These are phyloP conservation scores for Astragalus glycyphyllos DNA, from an alignment of 306 rosid species.

Conservation along the genomic window DNA sequence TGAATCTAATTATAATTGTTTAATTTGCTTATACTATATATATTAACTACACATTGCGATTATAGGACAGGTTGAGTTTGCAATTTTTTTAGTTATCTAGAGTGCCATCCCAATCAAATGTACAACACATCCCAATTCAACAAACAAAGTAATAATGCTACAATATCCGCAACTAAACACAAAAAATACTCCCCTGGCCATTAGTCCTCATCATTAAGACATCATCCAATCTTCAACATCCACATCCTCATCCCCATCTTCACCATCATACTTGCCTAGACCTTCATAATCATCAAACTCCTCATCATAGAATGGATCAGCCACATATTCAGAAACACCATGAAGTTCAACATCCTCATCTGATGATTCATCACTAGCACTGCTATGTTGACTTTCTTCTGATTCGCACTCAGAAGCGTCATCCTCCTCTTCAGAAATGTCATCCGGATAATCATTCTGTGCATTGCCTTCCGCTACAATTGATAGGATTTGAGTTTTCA, in stretches of 20 bases:
- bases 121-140: too few species aligned
- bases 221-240: constrained; percentile 55
- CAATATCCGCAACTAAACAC: too few species aligned
- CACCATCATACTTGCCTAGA: neutral
- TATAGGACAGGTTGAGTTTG: too few species aligned
- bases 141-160: too few species aligned
- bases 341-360: constrained; percentile 42
- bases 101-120: too few species aligned
- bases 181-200: too few species aligned
- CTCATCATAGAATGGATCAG: constrained; percentile 49
- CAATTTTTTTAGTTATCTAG: too few species aligned
- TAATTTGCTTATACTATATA: too few species aligned
- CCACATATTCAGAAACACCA: constrained; percentile 28
- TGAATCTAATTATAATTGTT: too few species aligned
- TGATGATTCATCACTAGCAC: constrained; percentile 38
- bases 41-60: too few species aligned
- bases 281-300: constrained; percentile 50
- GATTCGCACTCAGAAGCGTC: constrained; percentile 58
- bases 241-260: constrained; percentile 29
- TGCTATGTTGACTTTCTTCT: constrained; percentile 44
- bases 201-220: constrained; percentile 45
- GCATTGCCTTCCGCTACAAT: constrained; percentile 75
- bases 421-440: constrained; percentile 57
- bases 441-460: constrained; percentile 82
- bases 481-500: constrained; percentile 8